Conservation (phyloP, 371 early-diverging fungal species). For the Parasitella parasitica region DNA sequence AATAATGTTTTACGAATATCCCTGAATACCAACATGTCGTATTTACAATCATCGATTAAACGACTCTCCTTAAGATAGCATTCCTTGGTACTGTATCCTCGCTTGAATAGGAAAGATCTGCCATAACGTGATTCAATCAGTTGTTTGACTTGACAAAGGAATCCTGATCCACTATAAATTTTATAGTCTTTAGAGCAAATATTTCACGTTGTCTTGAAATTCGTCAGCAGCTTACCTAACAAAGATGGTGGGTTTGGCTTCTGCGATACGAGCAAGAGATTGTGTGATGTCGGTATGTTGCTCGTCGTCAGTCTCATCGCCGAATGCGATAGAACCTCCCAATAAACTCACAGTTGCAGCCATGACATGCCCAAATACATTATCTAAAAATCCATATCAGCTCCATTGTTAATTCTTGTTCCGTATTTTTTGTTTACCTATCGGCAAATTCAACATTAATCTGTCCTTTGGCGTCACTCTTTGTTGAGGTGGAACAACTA, state of each 20-base stretch:
- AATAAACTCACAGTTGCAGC: constrained; percentile 31
- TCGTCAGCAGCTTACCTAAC: constrained; percentile 32
- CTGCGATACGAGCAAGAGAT: constrained; percentile 23
- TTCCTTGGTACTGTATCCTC: constrained; percentile 41
- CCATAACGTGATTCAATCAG: constrained; percentile 40
- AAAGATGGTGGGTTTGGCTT: constrained; percentile 82
- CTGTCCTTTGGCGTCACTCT: constrained; percentile 42
- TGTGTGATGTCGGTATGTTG: constrained; percentile 30
- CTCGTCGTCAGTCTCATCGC: constrained; percentile 53
- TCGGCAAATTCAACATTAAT: constrained; percentile 37
- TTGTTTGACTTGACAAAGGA: constrained; percentile 34
- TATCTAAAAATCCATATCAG: too few species aligned
- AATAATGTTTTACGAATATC: constrained; percentile 62
- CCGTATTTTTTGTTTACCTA: constrained; percentile 27
- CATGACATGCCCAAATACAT: constrained; percentile 39
- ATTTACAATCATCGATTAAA: constrained; percentile 44
- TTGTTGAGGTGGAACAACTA: constrained; percentile 46
- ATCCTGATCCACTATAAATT: constrained; percentile 14
- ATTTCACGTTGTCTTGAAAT: too few species aligned
- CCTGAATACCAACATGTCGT: constrained; percentile 52
- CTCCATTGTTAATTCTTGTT: background rate
- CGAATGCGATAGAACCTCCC: constrained; percentile 80
- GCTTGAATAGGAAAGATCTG: constrained; percentile 45
- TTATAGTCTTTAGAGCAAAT: too few species aligned
- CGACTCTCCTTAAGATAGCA: constrained; percentile 41